phyloP scores from a whole-genome alignment of 129 eudicot species.

The Lactuca saligna region DNA sequence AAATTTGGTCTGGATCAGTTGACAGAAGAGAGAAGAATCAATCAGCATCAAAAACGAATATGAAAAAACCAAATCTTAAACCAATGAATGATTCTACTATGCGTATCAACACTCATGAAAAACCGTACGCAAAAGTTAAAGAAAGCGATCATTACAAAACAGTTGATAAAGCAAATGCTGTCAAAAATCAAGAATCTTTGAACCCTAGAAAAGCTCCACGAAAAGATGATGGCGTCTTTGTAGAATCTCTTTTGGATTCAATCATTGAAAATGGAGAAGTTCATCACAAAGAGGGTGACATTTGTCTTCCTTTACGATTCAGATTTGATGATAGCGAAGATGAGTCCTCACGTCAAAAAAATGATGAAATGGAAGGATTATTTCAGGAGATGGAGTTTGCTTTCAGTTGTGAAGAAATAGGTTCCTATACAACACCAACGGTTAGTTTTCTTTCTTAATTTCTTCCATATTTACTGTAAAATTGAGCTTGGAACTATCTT shows the following conservation, averaged over 20 bases:
- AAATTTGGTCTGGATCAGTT: not conserved
- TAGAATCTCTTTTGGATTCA: slow-evolving; percentile 32
- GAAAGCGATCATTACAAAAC: not conserved
- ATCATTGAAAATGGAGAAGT: slow-evolving; percentile 3
- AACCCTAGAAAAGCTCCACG: not conserved
- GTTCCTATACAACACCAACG: slow-evolving; percentile 12
- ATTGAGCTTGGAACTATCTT: not conserved
- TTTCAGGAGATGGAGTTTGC: slow-evolving; percentile 34
- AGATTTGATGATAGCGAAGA: slow-evolving; percentile 45
- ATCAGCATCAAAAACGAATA: not conserved
- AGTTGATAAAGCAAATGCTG: slow-evolving; percentile 11
- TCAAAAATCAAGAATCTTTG: not conserved
- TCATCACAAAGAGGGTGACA: not conserved
- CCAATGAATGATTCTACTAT: not conserved
- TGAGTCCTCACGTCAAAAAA: slow-evolving; percentile 14
- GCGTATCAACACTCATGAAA: not conserved
- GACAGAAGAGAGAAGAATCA: slow-evolving; percentile 6
- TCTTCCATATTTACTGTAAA: not conserved
- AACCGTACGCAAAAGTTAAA: not conserved
- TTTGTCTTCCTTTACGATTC: slow-evolving; percentile 31
- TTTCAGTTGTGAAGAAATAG: slow-evolving; percentile 27
- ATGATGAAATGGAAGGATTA: slow-evolving; percentile 29
- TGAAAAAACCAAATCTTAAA: not conserved
- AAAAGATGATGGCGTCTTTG: slow-evolving; percentile 2
- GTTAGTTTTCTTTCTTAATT: slow-evolving; percentile 24